phyloP scores from a whole-genome alignment of 2,329 filamentous ascomycete species.

The Fusarium buxicola region DNA sequence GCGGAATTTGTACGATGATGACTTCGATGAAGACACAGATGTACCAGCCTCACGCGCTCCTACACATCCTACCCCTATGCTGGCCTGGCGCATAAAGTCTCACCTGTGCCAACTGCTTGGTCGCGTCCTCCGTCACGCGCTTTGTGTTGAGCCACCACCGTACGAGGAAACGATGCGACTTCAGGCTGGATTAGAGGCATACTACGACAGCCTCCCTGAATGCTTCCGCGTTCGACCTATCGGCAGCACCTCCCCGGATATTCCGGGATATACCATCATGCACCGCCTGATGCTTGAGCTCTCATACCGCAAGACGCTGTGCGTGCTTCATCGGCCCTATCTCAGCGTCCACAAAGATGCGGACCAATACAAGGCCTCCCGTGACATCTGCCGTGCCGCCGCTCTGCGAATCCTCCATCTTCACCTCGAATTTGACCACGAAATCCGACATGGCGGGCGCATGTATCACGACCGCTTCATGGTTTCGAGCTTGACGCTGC shows the following conservation, averaged over 20 bases:
- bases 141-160: constrained; percentile 52
- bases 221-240: constrained; percentile 57
- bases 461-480: constrained; percentile 66
- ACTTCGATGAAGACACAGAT: constrained; percentile 61
- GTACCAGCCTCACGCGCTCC: constrained; percentile 57
- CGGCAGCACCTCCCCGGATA: constrained; percentile 56
- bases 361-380: constrained; percentile 53
- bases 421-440: constrained; percentile 60
- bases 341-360: constrained; percentile 55
- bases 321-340: constrained; percentile 63
- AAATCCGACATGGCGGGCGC: constrained; percentile 61
- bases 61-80: constrained; percentile 57
- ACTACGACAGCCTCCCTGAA: constrained; percentile 51
- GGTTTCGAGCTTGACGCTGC: constrained; percentile 63
- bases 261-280: constrained; percentile 59
- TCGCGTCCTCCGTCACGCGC: constrained; percentile 56
- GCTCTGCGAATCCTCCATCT: constrained; percentile 59
- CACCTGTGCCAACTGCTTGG: constrained; percentile 57
- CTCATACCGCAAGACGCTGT: constrained; percentile 61
- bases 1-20: constrained; percentile 61
- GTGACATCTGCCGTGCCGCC: constrained; percentile 56
- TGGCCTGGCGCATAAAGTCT: constrained; percentile 59
- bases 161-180: constrained; percentile 53
- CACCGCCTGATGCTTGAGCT: constrained; percentile 62
- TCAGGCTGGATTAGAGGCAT: constrained; percentile 55